These are phyloP conservation scores for Tagetes erecta DNA, from an alignment of 129 eudicot genomes.

Conservation along the genomic window DNA sequence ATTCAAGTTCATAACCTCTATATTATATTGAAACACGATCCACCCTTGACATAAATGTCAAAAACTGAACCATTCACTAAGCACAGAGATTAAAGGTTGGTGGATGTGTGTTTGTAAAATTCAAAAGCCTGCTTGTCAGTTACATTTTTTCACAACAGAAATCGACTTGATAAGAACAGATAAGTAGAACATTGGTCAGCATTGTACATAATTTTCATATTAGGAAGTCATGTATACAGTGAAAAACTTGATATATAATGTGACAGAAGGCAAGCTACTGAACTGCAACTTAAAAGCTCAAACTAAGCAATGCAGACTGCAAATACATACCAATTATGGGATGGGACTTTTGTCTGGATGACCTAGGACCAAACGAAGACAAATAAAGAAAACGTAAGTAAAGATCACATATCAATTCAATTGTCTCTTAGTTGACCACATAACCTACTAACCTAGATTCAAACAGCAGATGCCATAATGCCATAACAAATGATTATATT, in stretches of 20 bases:
- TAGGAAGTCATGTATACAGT: not conserved
- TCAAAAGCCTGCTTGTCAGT: not conserved
- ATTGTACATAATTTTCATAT: not conserved
- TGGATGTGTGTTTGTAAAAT: too few species aligned
- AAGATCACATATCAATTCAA: not conserved
- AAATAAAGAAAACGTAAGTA: not conserved
- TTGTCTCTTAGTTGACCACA: not conserved
- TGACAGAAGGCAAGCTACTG: not conserved
- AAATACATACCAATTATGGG: not conserved
- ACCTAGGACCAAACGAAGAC: not conserved
- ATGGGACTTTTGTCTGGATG: not conserved
- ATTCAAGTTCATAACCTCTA: too few species aligned
- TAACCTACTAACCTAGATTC: not conserved
- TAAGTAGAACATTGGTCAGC: not conserved
- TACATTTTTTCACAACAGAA: not conserved
- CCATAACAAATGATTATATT: slow-evolving; percentile 1
- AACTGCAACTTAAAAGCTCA: not conserved
- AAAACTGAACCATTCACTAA: too few species aligned
- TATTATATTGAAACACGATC: too few species aligned
- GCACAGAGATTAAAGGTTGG: too few species aligned
- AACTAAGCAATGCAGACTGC: not conserved
- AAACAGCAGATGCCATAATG: not conserved
- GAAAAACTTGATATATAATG: not conserved
- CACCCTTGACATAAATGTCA: too few species aligned
- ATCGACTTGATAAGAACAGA: not conserved